Conservation (phyloP, 116 monocot species). For the Trichopus zeylanicus region DNA sequence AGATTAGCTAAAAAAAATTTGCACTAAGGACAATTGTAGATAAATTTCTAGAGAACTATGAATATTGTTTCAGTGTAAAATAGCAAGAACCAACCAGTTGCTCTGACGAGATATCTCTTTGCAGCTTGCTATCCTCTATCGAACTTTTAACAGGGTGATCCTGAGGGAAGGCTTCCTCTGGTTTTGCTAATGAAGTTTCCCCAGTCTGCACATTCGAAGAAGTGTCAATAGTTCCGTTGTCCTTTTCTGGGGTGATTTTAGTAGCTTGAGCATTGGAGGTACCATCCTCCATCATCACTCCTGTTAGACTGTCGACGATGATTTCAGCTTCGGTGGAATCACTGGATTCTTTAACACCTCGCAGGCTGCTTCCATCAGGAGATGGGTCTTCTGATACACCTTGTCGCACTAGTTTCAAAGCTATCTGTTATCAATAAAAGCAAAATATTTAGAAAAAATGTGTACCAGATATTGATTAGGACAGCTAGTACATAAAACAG, state of each 20-base stretch:
- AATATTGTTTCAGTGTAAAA: not conserved
- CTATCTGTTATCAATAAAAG: constrained; percentile 49
- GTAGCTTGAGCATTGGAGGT: not conserved
- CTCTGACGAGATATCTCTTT: not conserved
- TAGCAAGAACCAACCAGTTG: not conserved
- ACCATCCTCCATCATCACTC: constrained; percentile 10
- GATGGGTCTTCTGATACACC: constrained; percentile 46
- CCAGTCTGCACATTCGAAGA: not conserved
- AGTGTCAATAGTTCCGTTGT: constrained; percentile 1
- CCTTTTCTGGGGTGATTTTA: constrained; percentile 5
- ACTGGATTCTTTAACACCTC: constrained; percentile 11
- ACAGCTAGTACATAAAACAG: too few relatives aligned
- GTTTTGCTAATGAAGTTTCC: constrained; percentile 5
- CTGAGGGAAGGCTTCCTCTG: constrained; percentile 4
- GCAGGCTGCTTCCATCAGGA: constrained; percentile 13
- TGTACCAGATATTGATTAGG: too few relatives aligned
- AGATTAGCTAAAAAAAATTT: too few relatives aligned
- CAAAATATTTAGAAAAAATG: not conserved
- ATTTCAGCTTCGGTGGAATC: constrained; percentile 11
- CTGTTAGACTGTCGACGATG: not conserved
- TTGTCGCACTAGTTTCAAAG: constrained; percentile 81
- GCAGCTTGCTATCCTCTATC: constrained; percentile 4
- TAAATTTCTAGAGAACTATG: not conserved
- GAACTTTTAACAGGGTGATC: constrained; percentile 5
- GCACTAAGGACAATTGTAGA: not conserved